Conservation (phyloP, 352 stramenopile genomes). For the Globisporangium alternatum region DNA sequence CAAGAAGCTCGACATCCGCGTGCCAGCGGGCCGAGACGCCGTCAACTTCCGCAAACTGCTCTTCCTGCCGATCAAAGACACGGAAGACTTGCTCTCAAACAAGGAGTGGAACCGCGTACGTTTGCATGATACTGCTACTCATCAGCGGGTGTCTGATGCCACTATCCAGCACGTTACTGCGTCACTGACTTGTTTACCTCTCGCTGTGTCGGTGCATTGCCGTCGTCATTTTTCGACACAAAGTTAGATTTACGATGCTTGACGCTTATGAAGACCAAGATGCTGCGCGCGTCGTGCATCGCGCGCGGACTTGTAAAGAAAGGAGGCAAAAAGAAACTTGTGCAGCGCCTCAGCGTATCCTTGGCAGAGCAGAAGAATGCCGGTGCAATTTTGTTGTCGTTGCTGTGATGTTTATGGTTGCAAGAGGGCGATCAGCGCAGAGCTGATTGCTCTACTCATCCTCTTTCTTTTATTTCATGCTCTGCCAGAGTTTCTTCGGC, state of each 20-base stretch:
- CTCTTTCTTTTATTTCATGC: neutral
- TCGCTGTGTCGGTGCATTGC: neutral
- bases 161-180: neutral
- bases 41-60: constrained; percentile 81
- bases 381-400: constrained; percentile 23
- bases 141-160: no score
- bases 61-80: constrained; percentile 69
- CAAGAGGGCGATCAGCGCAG: no score
- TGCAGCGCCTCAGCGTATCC: constrained; percentile 52
- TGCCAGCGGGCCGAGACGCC: constrained; percentile 64
- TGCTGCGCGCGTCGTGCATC: constrained; percentile 75
- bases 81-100: constrained; percentile 63
- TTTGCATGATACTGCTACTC: neutral
- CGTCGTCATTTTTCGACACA: neutral
- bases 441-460: neutral
- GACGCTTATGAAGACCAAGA: constrained; percentile 82
- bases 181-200: no score
- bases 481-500: constrained; percentile 47
- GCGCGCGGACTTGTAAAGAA: constrained; percentile 55
- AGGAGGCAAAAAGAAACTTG: constrained; percentile 62
- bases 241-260: constrained; percentile 79
- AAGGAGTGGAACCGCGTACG: constrained; percentile 65
- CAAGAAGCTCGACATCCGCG: constrained; percentile 65
- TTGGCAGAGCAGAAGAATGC: constrained; percentile 57
- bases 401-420: neutral